Conservation (phyloP, 805 yeast species). For the Cyberlindnera xishuangbannaensis region DNA sequence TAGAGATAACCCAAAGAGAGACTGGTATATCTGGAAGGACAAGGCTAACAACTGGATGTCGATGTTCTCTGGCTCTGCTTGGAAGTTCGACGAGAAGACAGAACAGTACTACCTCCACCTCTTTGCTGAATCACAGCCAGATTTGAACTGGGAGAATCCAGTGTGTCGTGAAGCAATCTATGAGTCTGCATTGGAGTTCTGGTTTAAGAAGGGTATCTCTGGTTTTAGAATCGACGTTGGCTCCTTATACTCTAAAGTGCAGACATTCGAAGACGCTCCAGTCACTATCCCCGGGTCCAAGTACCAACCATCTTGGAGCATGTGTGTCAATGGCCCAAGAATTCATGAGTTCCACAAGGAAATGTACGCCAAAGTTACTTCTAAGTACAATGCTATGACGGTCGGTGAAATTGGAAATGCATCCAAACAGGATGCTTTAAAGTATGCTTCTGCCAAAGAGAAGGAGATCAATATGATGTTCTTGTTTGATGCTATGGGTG, state of each 20-base stretch:
- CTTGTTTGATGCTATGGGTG: constrained; percentile 29
- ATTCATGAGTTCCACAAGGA: constrained; percentile 55
- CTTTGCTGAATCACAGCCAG: constrained; percentile 52
- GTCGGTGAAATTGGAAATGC: constrained; percentile 51
- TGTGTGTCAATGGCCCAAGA: constrained; percentile 43
- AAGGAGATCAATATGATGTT: constrained; percentile 39
- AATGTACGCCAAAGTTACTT: constrained; percentile 36
- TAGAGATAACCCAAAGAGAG: constrained; percentile 49
- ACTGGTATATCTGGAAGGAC: constrained; percentile 54
- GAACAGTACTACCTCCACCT: constrained; percentile 50
- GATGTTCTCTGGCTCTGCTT: constrained; percentile 48
- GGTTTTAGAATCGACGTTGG: constrained; percentile 58
- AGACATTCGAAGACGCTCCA: constrained; percentile 43
- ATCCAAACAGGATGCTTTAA: constrained; percentile 35
- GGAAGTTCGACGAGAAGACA: constrained; percentile 50
- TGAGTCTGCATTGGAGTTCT: constrained; percentile 42
- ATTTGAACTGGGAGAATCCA: constrained; percentile 54
- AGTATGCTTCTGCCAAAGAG: constrained; percentile 34
- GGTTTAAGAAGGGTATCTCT: constrained; percentile 52
- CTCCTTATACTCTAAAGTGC: constrained; percentile 45
- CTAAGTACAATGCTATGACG: constrained; percentile 46
- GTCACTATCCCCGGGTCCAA: constrained; percentile 34
- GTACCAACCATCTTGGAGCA: constrained; percentile 33
- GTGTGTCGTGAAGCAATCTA: constrained; percentile 31
- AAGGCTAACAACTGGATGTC: constrained; percentile 57